Percentiles rank a stretch among this genome's conserved stretches.
Conservation (phyloP, 148 eudicot genomes). For the Fagopyrum esculentum region DNA sequence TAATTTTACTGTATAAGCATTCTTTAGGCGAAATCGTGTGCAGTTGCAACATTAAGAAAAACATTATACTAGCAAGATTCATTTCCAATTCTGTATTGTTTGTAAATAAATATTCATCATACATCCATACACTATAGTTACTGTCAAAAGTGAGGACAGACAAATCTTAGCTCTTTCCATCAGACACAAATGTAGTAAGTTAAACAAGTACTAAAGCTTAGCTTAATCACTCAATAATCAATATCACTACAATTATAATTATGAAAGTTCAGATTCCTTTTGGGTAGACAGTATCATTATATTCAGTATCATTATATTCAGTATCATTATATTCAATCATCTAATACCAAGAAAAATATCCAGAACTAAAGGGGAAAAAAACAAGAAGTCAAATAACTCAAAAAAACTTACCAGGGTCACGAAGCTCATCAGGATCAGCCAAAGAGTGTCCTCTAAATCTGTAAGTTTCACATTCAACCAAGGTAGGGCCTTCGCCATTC, state of each 20-base stretch:
- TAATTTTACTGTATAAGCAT: neutral
- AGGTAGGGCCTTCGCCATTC: conserved; percentile 93
- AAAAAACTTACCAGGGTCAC: conserved; percentile 69
- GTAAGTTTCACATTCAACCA: conserved; percentile 95
- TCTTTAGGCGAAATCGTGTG: too few species aligned
- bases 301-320: neutral
- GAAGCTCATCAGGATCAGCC: conserved; percentile 99
- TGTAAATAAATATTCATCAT: too few species aligned
- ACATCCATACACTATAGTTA: too few species aligned
- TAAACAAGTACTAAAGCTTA: neutral
- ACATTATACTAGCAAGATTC: too few species aligned
- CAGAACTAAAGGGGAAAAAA: neutral
- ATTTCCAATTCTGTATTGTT: too few species aligned
- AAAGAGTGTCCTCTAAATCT: conserved; percentile 97
- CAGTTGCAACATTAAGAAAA: too few species aligned
- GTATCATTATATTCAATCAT: neutral
- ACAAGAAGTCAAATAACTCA: neutral
- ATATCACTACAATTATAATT: too few species aligned
- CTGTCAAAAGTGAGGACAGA: too few species aligned
- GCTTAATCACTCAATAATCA: neutral
- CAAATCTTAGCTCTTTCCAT: too few species aligned
- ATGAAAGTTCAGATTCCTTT: too few species aligned
- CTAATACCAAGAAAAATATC: neutral
- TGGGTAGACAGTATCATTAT: neutral
- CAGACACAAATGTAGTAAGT: neutral